Conservation (phyloP, 2,329 filamentous ascomycete species). For the Trichoderma citrinoviride region DNA sequence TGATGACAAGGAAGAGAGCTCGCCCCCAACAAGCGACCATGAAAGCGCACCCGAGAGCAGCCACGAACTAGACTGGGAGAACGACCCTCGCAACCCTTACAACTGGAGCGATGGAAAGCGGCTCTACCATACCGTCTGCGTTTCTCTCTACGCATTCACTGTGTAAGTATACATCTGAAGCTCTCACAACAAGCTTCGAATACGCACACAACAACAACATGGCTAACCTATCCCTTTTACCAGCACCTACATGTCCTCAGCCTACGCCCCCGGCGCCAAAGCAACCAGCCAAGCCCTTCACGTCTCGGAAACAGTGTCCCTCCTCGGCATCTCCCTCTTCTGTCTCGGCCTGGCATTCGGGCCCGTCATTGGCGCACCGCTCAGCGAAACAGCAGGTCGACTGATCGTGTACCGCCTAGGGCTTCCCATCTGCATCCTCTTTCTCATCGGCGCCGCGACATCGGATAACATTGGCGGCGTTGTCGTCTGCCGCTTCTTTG, state of each 20-base stretch:
- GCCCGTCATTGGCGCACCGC: slow-evolving; percentile 73
- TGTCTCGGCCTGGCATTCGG: slow-evolving; percentile 74
- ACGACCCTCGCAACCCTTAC: slow-evolving; percentile 19
- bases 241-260: slow-evolving; percentile 20
- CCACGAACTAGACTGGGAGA: slow-evolving; percentile 1
- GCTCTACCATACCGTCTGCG: neutral
- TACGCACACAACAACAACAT: neutral
- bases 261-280: slow-evolving; percentile 18
- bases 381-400: slow-evolving; percentile 65
- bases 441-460: slow-evolving; percentile 61
- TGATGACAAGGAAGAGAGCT: slow-evolving; percentile 6
- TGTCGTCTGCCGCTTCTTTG: slow-evolving; percentile 65
- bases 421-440: slow-evolving; percentile 64
- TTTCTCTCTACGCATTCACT: slow-evolving; percentile 16
- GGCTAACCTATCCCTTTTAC: neutral
- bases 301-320: slow-evolving; percentile 21
- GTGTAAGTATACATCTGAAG: neutral
- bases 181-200: neutral
- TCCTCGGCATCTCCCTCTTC: slow-evolving; percentile 57
- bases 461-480: slow-evolving; percentile 65
- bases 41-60: slow-evolving; percentile 4
- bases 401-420: slow-evolving; percentile 68
- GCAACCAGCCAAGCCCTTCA: slow-evolving; percentile 19
- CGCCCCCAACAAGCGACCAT: neutral
- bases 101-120: slow-evolving; percentile 16